Evolutionary conservation across 1,284 basidiomycete genomes (phyloP).

Genomic region (Gymnopus androsaceus): DNA sequence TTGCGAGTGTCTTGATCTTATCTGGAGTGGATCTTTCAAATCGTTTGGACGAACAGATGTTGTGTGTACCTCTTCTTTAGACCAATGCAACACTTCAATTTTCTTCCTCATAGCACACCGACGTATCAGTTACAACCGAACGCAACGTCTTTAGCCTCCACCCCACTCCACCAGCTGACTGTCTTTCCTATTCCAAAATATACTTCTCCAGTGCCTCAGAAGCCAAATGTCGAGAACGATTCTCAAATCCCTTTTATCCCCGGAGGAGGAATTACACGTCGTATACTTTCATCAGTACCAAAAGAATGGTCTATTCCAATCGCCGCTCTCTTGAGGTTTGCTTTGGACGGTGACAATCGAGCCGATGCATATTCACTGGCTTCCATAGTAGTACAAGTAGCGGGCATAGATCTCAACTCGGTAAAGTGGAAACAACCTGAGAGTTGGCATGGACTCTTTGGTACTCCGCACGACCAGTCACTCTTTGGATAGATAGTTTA

Average conservation of each 20-base stretch:
- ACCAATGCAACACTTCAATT: conserved; percentile 10
- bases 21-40: conserved; percentile 75
- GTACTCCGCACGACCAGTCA: conserved; percentile 68
- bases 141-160: conserved; percentile 38
- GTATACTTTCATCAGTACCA: conserved; percentile 60
- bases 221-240: conserved; percentile 31
- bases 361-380: conserved; percentile 69
- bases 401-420: conserved; percentile 39
- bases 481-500: conserved; percentile 67
- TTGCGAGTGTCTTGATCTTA: conserved; percentile 60
- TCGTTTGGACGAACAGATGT: conserved; percentile 74
- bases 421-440: conserved; percentile 58
- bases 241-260: conserved; percentile 63
- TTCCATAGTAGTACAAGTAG: conserved; percentile 47
- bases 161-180: conserved; percentile 41
- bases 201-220: conserved; percentile 44
- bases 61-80: conserved; percentile 45
- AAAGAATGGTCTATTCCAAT: conserved; percentile 58
- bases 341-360: conserved; percentile 78
- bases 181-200: conserved; percentile 52
- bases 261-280: conserved; percentile 70
- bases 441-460: conserved; percentile 73
- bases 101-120: conserved; percentile 48
- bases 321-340: conserved; percentile 62
- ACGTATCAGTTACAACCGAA: conserved; percentile 55